Base-by-base conservation (phyloP, 441 rosid genomes). In the Gossypium gossypioides region DNA sequence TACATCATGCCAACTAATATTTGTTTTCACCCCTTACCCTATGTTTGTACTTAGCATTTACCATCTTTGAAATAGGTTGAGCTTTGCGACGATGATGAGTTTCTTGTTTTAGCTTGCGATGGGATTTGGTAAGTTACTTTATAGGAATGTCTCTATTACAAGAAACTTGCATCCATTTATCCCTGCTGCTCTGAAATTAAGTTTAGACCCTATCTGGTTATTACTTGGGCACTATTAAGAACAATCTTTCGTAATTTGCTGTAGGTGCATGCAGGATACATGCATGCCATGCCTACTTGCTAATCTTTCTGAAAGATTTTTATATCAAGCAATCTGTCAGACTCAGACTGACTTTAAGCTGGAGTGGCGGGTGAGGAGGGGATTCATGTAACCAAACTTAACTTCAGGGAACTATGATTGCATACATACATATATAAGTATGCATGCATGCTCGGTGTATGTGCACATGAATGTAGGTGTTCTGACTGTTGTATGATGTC, bases 31-130 rank as follows among this genome's bases (percentile, higher is more conserved):
- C 65, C 68, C 50, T 74, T 48, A 4, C 60, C 68, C 57, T 74
- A 40, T 48, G 27, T 72, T 68, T 60, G 74, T 19, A 67, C 60
- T 56, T 55, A 68, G 32, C 10, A 22, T 37, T 22, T 69, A 9
- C 52, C 10, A 18, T 27, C 34, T 71, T 75, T 77, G 72, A 75
- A 70, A 67, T 71, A 86, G 91, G 76, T 83, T 78, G 91, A 86
- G 69, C 89, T 87, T 37, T 83, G 85, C 3, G 81, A 81, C 57
- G 89, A 86, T 42, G 91, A 87, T 71, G 91, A 87, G 55, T 87
- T 86, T 80, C 81, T 87, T 75, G 88, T 82, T 68, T 55, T 87
- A 78, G 91, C 91, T 37, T 86, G 89, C n/a, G 89, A 87, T 56
- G 91, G 91, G 54, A 84, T 84, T 72, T 87, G 89, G 91, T 87